Evolutionary conservation across 805 yeast genomes (phyloP).

Genomic region (Candida insectorum): DNA sequence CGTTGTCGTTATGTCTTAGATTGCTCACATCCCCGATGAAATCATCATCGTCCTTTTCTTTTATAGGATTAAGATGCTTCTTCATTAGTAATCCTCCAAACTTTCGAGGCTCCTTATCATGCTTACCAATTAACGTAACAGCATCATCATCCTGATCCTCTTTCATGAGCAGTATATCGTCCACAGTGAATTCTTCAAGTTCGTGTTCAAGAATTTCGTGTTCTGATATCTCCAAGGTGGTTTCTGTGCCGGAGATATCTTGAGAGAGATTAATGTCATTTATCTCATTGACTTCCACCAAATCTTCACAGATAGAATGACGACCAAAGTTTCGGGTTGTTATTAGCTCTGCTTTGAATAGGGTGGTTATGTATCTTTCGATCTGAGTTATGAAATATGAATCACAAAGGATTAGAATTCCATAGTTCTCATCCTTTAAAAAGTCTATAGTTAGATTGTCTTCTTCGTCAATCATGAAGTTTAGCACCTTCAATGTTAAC

Average conservation of each 20-base stretch:
- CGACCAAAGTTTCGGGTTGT: neutral
- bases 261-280: conserved; percentile 7
- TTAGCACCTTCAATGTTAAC: conserved; percentile 20
- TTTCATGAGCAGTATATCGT: conserved; percentile 1
- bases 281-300: conserved; percentile 1
- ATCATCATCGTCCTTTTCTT: conserved; percentile 6
- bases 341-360: conserved; percentile 4
- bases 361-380: conserved; percentile 21
- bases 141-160: conserved; percentile 11
- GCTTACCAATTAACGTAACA: conserved; percentile 7
- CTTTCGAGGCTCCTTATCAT: neutral
- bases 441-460: conserved; percentile 21
- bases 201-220: conserved; percentile 3
- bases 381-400: conserved; percentile 21
- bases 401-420: conserved; percentile 26
- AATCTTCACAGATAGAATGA: neutral
- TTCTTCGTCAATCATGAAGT: conserved; percentile 19
- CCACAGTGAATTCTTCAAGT: conserved; percentile 1
- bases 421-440: conserved; percentile 27
- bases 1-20: conserved; percentile 27
- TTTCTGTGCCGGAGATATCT: conserved; percentile 13
- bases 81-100: neutral
- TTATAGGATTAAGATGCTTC: neutral
- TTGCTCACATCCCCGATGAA: conserved; percentile 24
- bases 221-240: conserved; percentile 16